A percentile compares a stretch with the other conserved stretches of the same genome.
phyloP scores from a whole-genome alignment of 345 rosid species.

The Eucalyptus coolabah region DNA sequence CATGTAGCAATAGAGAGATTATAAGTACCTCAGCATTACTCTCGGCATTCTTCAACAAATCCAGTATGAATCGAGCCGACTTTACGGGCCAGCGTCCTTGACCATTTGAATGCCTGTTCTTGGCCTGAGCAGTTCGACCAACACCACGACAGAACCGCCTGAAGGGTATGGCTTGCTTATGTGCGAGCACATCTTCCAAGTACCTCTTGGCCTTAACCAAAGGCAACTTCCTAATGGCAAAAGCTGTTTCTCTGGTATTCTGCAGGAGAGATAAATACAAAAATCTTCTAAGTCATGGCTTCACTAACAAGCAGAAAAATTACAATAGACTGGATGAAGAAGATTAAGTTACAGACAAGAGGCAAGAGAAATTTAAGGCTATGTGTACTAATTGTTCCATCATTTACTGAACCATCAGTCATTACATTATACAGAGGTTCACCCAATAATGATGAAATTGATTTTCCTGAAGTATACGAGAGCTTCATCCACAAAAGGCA shows the following conservation, averaged over 20 bases:
- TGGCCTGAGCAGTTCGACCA: constrained; percentile 99
- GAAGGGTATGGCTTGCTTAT: constrained; percentile 99
- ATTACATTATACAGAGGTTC: constrained; percentile 2
- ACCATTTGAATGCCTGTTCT: constrained; percentile 92
- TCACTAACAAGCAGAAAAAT: not conserved
- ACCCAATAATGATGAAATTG: constrained; percentile 4
- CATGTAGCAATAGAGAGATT: not conserved
- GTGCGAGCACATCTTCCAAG: constrained; percentile 89
- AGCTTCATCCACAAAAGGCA: not conserved
- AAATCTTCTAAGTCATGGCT: not conserved
- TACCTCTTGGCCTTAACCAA: constrained; percentile 91
- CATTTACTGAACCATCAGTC: constrained; percentile 43
- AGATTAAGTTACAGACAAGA: not conserved
- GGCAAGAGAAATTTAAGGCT: not conserved
- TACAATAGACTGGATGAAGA: not conserved
- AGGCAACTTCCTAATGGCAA: constrained; percentile 73
- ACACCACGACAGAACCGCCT: constrained; percentile 89
- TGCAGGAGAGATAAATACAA: not conserved
- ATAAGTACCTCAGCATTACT: constrained; percentile 80
- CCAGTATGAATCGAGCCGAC: constrained; percentile 81
- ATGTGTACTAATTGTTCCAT: constrained; percentile 10
- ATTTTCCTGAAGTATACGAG: constrained; percentile 3
- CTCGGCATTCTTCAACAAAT: constrained; percentile 91
- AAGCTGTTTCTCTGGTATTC: constrained; percentile 96
- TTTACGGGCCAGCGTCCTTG: constrained; percentile 97